phyloP scores from a whole-genome alignment of 495 filamentous ascomycete genomes.

The Neurospora sp. region DNA sequence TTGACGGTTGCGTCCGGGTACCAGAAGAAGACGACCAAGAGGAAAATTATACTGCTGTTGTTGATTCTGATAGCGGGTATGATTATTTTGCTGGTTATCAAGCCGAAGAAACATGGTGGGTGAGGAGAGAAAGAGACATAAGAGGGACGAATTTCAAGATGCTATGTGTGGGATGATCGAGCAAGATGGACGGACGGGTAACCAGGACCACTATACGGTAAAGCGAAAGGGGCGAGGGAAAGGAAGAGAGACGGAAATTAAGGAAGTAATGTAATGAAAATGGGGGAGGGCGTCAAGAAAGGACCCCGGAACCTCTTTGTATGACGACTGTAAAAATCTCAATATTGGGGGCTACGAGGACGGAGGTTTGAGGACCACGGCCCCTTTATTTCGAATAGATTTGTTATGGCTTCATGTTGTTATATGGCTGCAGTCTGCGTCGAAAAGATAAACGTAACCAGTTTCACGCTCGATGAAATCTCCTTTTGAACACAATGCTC shows the following conservation, averaged over 20 bases:
- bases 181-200: neutral
- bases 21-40: slow-evolving; percentile 77
- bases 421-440: neutral
- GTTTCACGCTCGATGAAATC: neutral
- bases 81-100: slow-evolving; percentile 77
- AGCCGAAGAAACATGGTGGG: slow-evolving; percentile 51
- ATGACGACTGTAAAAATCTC: neutral
- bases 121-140: neutral
- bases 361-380: neutral
- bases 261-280: neutral
- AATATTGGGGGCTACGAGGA: neutral
- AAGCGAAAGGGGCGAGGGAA: neutral
- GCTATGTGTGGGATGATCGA: neutral
- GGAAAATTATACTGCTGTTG: slow-evolving; percentile 84
- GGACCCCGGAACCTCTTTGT: neutral
- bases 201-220: neutral
- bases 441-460: neutral
- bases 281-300: neutral
- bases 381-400: neutral
- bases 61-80: slow-evolving; percentile 71
- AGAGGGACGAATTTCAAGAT: neutral
- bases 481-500: neutral
- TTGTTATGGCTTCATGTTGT: neutral
- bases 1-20: slow-evolving; percentile 77
- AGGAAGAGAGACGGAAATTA: neutral